A percentile compares a stretch with the other conserved stretches of the same genome.
These are phyloP conservation scores for Paramecium biaurelia DNA, from an alignment of 73 alveolate genomes.

Conservation along the genomic window DNA sequence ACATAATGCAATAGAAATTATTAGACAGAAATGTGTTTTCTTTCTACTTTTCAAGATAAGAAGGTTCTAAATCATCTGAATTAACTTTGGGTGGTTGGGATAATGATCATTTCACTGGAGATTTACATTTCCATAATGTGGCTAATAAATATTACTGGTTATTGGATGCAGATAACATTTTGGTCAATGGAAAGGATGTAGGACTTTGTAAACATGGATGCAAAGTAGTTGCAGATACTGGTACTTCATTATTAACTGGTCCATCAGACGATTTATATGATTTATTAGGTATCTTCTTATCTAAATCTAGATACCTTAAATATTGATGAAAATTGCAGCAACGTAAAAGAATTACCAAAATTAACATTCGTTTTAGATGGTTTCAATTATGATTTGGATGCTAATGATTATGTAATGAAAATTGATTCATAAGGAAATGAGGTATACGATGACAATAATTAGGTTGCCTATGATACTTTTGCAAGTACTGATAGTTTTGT, in stretches of 20 bases:
- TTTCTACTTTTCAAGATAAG: slow-evolving; percentile 70
- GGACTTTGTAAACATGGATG: slow-evolving; percentile 76
- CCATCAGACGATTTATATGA: slow-evolving; percentile 66
- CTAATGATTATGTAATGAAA: slow-evolving; percentile 56
- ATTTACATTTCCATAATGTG: slow-evolving; percentile 71
- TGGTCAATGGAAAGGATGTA: slow-evolving; percentile 67
- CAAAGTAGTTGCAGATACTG: slow-evolving; percentile 81
- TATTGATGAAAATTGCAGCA: slow-evolving; percentile 69
- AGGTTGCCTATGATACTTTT: slow-evolving; percentile 47
- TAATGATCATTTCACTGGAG: slow-evolving; percentile 69
- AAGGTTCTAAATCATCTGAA: slow-evolving; percentile 70
- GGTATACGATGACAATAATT: background rate
- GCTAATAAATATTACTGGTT: slow-evolving; percentile 72
- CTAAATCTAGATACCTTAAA: background rate
- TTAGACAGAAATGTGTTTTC: slow-evolving; percentile 73
- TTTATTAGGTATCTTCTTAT: slow-evolving; percentile 51
- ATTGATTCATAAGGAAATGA: slow-evolving; percentile 45
- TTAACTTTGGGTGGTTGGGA: slow-evolving; percentile 75
- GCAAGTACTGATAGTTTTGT: slow-evolving; percentile 55
- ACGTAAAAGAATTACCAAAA: slow-evolving; percentile 67
- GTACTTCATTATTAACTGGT: slow-evolving; percentile 82
- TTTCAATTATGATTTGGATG: slow-evolving; percentile 40
- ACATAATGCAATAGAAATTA: slow-evolving; percentile 68
- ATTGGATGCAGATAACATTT: slow-evolving; percentile 73
- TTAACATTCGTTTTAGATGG: slow-evolving; percentile 83